These are phyloP conservation scores for Blastobotrys terrestris DNA, from an alignment of 805 yeast species.

Conservation along the genomic window DNA sequence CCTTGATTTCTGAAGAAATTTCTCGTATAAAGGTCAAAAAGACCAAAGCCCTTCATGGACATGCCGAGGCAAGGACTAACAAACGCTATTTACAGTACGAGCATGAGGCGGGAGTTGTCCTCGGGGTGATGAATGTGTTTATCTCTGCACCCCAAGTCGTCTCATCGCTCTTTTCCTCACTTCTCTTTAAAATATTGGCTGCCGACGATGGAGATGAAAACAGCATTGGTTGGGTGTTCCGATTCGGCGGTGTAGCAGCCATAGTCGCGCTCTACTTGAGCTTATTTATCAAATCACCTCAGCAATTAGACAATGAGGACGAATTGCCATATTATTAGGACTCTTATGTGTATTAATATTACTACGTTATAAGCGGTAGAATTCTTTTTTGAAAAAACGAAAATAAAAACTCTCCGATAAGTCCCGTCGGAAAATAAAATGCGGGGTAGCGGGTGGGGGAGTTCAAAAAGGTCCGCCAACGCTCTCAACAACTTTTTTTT, in stretches of 20 bases:
- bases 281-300: conserved; percentile 38
- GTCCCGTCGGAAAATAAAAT: background rate
- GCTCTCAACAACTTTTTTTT: background rate
- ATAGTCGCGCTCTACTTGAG: conserved; percentile 42
- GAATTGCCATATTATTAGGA: conserved; percentile 4
- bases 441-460: background rate
- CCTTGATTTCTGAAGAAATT: conserved; percentile 51
- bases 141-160: conserved; percentile 54
- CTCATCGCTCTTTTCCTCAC: conserved; percentile 43
- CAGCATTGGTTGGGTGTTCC: conserved; percentile 51
- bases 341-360: too few relatives aligned
- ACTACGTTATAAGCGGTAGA: background rate
- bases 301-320: conserved; percentile 22
- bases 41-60: conserved; percentile 19
- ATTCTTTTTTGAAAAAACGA: background rate
- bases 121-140: conserved; percentile 54
- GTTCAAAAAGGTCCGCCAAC: background rate
- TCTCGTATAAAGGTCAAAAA: conserved; percentile 46
- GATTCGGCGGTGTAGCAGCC: conserved; percentile 49
- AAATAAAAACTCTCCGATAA: background rate
- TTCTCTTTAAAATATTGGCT: conserved; percentile 39
- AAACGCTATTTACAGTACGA: conserved; percentile 30
- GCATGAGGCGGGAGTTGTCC: conserved; percentile 49
- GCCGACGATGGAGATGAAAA: conserved; percentile 28
- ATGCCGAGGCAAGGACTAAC: conserved; percentile 4